These are phyloP conservation scores for Collybia nuda DNA, from an alignment of 768 basidiomycete species.

Conservation along the genomic window DNA sequence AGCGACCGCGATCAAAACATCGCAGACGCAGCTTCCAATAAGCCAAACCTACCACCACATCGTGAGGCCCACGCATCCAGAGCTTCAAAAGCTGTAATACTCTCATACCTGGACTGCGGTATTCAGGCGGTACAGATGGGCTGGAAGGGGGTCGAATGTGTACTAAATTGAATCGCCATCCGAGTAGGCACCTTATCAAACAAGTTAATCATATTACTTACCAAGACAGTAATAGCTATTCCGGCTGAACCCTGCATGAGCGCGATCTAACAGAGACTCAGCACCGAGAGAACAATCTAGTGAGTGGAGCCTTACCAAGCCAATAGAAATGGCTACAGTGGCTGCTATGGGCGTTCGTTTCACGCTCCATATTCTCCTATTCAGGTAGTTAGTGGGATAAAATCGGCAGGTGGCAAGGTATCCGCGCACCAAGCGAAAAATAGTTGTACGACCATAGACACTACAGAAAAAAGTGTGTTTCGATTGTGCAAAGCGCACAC, in stretches of 20 bases:
- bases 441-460: constrained; percentile 1
- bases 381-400: too few species aligned
- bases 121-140: too few species aligned
- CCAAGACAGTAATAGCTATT: background rate
- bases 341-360: constrained; percentile 1
- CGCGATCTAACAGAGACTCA: background rate
- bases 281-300: background rate
- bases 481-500: too few species aligned
- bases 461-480: background rate
- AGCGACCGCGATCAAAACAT: background rate
- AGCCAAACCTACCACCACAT: background rate
- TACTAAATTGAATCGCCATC: too few species aligned
- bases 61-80: background rate
- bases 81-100: too few species aligned
- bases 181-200: too few species aligned
- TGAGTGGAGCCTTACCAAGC: background rate
- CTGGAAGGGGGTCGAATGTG: too few species aligned
- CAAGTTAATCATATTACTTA: background rate
- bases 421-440: constrained; percentile 4
- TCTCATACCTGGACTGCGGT: too few species aligned
- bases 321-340: background rate
- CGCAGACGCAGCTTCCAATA: constrained; percentile 1
- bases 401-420: background rate
- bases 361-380: constrained; percentile 5
- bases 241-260: background rate